Conservation (phyloP, 78 protist genomes). For the Dictyostelium capitatum region DNA sequence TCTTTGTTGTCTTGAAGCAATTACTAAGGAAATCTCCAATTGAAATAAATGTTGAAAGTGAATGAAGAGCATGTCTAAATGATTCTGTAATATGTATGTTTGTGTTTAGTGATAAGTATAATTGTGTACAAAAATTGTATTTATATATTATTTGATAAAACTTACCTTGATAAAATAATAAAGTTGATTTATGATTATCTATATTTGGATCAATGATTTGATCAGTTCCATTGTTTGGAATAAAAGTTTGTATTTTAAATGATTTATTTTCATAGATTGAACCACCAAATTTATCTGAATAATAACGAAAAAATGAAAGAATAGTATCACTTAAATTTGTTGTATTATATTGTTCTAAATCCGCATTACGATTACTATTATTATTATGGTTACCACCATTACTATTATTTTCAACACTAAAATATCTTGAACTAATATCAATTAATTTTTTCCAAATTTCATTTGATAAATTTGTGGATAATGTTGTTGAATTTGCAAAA, state of each 20-base stretch:
- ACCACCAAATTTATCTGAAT: neutral
- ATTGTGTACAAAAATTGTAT: no score
- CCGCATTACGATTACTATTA: neutral
- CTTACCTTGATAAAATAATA: slow-evolving; percentile 1
- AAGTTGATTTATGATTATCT: neutral
- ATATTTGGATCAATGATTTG: neutral
- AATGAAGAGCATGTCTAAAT: neutral
- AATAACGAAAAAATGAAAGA: neutral
- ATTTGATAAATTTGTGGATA: neutral
- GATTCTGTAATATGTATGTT: neutral
- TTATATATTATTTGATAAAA: neutral
- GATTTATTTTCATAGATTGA: neutral
- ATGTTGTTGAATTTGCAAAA: neutral
- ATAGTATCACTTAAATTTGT: neutral
- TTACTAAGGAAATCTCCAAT: neutral
- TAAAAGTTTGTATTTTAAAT: neutral
- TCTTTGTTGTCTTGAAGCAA: neutral
- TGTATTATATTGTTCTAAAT: slow-evolving; percentile 14
- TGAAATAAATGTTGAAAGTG: neutral
- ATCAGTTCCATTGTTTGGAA: no score
- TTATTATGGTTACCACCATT: neutral
- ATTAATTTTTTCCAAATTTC: neutral
- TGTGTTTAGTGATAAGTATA: no score
- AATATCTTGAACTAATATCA: neutral
- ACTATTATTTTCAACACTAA: neutral